phyloP scores from a whole-genome alignment of 371 early-diverging fungal species.

The Circinella minor region DNA sequence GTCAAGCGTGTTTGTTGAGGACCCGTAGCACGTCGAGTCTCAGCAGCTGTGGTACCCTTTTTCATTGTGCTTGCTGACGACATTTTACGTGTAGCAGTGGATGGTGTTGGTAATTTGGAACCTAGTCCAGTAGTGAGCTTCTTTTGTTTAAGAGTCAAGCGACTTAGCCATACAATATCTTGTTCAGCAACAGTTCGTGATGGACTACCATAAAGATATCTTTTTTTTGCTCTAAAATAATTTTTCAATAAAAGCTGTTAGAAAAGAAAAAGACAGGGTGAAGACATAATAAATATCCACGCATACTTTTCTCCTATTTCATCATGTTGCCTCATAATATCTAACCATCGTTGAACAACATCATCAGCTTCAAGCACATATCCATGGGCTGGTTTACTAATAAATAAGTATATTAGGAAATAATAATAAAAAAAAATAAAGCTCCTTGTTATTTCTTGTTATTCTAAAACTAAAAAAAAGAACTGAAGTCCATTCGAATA shows the following conservation, averaged over 20 bases:
- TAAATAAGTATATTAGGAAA: neutral
- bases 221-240: neutral
- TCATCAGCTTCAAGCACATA: constrained; percentile 36
- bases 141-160: constrained; percentile 4
- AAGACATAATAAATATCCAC: neutral
- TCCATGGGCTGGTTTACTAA: constrained; percentile 31
- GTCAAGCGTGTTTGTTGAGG: constrained; percentile 1
- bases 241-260: neutral
- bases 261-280: neutral
- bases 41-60: constrained; percentile 10
- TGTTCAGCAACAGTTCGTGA: constrained; percentile 19
- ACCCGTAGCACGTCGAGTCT: neutral
- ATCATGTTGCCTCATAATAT: constrained; percentile 18
- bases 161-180: constrained; percentile 18
- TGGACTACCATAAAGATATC: constrained; percentile 17
- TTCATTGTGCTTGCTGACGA: constrained; percentile 15
- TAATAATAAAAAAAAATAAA: no score
- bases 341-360: constrained; percentile 29
- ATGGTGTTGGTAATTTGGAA: constrained; percentile 1
- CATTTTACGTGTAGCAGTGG: constrained; percentile 9
- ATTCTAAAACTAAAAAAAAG: neutral
- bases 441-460: neutral
- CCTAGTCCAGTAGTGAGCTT: constrained; percentile 6
- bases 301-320: constrained; percentile 3
- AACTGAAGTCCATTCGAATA: neutral